Evolutionary conservation across 805 yeast species (phyloP).

Genomic region (Ogataea sp.): DNA sequence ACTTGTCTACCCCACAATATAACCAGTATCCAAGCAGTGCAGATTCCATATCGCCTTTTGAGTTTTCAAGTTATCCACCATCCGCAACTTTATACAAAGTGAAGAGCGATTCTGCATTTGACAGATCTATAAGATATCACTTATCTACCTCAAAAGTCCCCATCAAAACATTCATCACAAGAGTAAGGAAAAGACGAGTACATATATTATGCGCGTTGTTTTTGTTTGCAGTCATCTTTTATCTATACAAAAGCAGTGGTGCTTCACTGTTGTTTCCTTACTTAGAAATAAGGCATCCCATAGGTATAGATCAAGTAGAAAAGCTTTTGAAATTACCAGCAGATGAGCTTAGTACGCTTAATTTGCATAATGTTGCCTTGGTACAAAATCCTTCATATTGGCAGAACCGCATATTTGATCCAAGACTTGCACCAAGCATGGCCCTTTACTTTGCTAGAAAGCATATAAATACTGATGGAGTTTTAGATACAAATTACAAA

Average conservation of each 20-base stretch:
- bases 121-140: too few species aligned
- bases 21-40: too few species aligned
- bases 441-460: slow-evolving; percentile 9
- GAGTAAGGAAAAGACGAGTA: background rate
- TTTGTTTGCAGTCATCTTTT: background rate
- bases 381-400: background rate
- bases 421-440: slow-evolving; percentile 11
- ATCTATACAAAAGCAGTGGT: background rate
- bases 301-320: background rate
- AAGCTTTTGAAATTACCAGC: background rate
- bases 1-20: too few species aligned
- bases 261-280: background rate
- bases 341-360: background rate
- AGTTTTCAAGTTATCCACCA: too few species aligned
- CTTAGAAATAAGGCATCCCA: background rate
- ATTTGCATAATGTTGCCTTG: background rate
- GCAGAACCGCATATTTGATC: slow-evolving; percentile 5
- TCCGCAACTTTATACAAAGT: too few species aligned
- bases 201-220: background rate
- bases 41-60: too few species aligned
- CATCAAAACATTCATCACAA: too few species aligned
- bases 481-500: slow-evolving; percentile 6
- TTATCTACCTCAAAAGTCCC: too few species aligned
- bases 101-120: too few species aligned
- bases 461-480: slow-evolving; percentile 5